Evolutionary conservation across 306 rosid species (phyloP).

Genomic region (Lathyrus sativus): DNA sequence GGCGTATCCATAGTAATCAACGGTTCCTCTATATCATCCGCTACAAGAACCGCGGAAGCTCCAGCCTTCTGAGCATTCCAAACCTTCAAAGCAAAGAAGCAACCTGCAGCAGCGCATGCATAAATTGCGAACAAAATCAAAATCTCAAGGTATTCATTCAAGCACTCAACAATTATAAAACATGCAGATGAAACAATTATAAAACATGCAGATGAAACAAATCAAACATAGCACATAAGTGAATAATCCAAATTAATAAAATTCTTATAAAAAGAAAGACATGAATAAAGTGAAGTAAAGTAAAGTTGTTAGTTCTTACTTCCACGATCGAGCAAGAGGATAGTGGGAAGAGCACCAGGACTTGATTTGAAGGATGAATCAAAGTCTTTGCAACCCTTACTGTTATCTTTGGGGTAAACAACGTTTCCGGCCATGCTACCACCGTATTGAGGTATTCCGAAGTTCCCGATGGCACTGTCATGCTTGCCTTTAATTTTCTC

Average conservation of each 20-base stretch:
- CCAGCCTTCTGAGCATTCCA: constrained; percentile 99
- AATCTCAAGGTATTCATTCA: too few relatives aligned
- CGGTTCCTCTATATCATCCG: constrained; percentile 79
- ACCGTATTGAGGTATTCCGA: constrained; percentile 97
- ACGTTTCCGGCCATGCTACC: constrained; percentile 97
- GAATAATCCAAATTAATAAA: too few relatives aligned
- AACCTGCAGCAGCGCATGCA: constrained; percentile 58
- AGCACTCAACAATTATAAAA: too few relatives aligned
- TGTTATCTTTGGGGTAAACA: constrained; percentile 78
- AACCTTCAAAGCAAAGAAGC: constrained; percentile 96
- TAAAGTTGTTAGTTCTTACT: constrained; percentile 44
- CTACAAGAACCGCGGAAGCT: constrained; percentile 97
- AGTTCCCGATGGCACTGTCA: constrained; percentile 97
- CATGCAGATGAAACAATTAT: too few relatives aligned
- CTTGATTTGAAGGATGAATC: constrained; percentile 62
- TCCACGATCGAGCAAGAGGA: constrained; percentile 95
- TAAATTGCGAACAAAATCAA: neutral
- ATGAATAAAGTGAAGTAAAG: too few relatives aligned
- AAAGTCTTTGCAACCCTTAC: constrained; percentile 81
- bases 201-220: too few relatives aligned
- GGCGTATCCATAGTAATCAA: constrained; percentile 98
- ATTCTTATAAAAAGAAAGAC: too few relatives aligned
- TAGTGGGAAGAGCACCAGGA: constrained; percentile 89
- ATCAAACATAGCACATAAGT: too few relatives aligned
- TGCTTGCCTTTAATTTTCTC: constrained; percentile 72